Base-by-base conservation (phyloP, 1,139 yeast species). In the Taiozyma sp. region DNA sequence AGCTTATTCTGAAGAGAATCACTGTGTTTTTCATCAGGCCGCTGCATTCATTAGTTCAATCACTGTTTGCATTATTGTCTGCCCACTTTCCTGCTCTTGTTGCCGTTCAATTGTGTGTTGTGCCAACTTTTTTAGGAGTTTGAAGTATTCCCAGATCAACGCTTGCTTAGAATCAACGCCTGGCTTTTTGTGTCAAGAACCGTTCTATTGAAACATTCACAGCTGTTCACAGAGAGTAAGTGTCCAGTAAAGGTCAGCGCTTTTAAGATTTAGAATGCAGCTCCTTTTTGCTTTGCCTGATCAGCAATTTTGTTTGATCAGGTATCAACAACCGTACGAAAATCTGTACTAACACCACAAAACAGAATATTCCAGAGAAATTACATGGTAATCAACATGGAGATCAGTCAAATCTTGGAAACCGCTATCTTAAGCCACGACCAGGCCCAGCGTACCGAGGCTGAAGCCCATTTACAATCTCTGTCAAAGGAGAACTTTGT, bases 401-500 rank as follows among this genome's bases (percentile, higher is more conserved):
- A 88, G 69, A 82, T 88, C 65, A 82, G 84, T 58, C 78, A 79
- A 61, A 74, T 86, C 54, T 79, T 89, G 64, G 95, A 88, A 67
- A 84, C 85, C 64, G 95, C 96, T 54, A 79, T 87, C 65, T 71
- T 84, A 61, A 78, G 75, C 62, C 79, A 74, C 35, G 77, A 88
- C 68, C 83, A 87, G 49, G 71, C 75, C 55, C 80, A 80, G 60
- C 83, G 98, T 70, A 72, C 84, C 41, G 80, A 80, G 59, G 97
- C 98, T 53, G 97, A 89, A 69, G 75, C 80, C 47, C 89, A 88
- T 69, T 79, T 93, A 62, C 77, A 76, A 60, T 79, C 80, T 50
- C 81, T 91, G 29, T 85, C 96, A 35, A 76, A 78, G 60, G 85
- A 82, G 56, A 87, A 89, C 68, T 91, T 88, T 71, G 83, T 73